phyloP scores from a whole-genome alignment of 306 rosid genomes.

The Sechiopsis laciniata region DNA sequence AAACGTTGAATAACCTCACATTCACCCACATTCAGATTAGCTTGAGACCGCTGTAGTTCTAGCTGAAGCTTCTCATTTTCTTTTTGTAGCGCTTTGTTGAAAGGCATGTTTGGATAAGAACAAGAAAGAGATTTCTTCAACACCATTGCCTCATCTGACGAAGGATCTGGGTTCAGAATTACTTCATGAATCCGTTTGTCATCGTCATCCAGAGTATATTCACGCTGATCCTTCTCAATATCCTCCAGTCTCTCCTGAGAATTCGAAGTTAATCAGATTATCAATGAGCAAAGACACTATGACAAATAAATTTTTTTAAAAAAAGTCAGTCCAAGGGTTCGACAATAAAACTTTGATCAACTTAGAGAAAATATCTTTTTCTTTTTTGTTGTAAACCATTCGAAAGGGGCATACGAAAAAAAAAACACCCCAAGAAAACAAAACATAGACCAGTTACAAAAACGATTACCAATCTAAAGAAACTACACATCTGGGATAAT shows the following conservation, averaged over 20 bases:
- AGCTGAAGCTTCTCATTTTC: constrained; percentile 91
- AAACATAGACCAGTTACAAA: too few relatives aligned
- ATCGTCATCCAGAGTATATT: constrained; percentile 93
- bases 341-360: neutral
- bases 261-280: constrained; percentile 28
- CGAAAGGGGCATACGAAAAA: too few relatives aligned
- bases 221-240: constrained; percentile 85
- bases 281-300: neutral
- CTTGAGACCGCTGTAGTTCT: constrained; percentile 86
- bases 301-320: neutral
- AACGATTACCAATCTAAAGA: too few relatives aligned
- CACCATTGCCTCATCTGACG: constrained; percentile 51
- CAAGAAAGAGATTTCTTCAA: constrained; percentile 90
- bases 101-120: constrained; percentile 83
- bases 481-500: too few relatives aligned
- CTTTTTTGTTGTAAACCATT: too few relatives aligned
- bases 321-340: neutral
- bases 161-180: constrained; percentile 85
- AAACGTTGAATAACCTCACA: constrained; percentile 92
- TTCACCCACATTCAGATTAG: constrained; percentile 65
- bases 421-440: too few relatives aligned
- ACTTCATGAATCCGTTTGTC: constrained; percentile 77
- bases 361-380: neutral
- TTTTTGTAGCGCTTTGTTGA: constrained; percentile 65
- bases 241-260: constrained; percentile 82